Evolutionary conservation across 2,329 filamentous ascomycete genomes (phyloP), one percentile per base, ranked within the genome.

Genomic region (Colletotrichum caudatum): DNA sequence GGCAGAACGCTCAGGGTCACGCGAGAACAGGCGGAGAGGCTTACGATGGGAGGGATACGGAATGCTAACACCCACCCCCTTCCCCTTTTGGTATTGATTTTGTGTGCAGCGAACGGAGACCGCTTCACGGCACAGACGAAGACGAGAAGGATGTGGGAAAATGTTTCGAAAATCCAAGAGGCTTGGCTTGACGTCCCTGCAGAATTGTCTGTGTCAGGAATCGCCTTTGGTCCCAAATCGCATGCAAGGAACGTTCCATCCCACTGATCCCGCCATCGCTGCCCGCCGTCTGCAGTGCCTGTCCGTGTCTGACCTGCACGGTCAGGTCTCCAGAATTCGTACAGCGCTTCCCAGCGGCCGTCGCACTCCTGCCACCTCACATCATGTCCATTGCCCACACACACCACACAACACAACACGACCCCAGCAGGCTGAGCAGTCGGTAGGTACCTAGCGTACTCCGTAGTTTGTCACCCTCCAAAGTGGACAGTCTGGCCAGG

Each of bases 151-250:
- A 29, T 29, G 29, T 3, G 29, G 3, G 11, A 39, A 50, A 39
- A 50, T 20, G 33, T 39, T 16, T n/a, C 59, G 29, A 57, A 66
- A 56, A 37, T 29, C 14, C 16, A 37, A 64, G 44, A 66, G 29
- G 12, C 54, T 57, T 57, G 44, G 26, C 64, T 71, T 68, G 69
- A 59, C 58, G 69, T 64, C 59, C 65, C 69, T 61, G 63, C 63
- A 66, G 67, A 61, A 46, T 54, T 69, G 53, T 50, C 61, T 54
- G 63, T 71, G 58, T 64, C 69, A 69, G 51, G 59, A 64, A 71
- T 64, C 50, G 39, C 53, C 46, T 69, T 69, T 59, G 46, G 20
- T 53, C 54, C 64, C 58, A 71, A 71, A 68, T 59, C 64, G 68
- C 64, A 71, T 63, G 58, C 64, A 44, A 71, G 51, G 57, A 39